A percentile compares a stretch with the other conserved stretches of the same genome.
phyloP scores from a whole-genome alignment of 2,329 filamentous ascomycete species.

The Apiospora koreana region DNA sequence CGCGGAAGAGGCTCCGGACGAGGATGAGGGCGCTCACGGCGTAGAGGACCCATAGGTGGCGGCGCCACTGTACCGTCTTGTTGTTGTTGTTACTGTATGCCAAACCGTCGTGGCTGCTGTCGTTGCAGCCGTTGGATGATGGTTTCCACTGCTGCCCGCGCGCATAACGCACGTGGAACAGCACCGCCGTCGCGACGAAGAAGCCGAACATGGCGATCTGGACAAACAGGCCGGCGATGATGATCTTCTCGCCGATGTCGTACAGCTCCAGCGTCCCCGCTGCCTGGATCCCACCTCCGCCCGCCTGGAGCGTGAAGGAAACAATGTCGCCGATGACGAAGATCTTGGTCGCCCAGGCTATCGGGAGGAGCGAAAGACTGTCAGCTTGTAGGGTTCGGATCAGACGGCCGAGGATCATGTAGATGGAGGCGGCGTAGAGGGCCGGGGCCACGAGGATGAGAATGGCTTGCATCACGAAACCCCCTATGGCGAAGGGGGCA shows the following conservation, averaged over 20 bases:
- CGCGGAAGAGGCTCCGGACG: constrained; percentile 36
- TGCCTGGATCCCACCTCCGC: constrained; percentile 19
- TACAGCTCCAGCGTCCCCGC: constrained; percentile 18
- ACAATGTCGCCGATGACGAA: constrained; percentile 49
- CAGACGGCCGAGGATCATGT: constrained; percentile 34
- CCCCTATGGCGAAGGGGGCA: constrained; percentile 24
- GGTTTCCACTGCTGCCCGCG: not conserved
- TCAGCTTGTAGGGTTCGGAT: constrained; percentile 39
- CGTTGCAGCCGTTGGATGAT: no score
- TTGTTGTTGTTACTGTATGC: not conserved
- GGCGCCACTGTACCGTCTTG: constrained; percentile 26
- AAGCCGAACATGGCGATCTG: constrained; percentile 52
- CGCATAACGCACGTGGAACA: constrained; percentile 38
- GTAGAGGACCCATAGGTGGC: constrained; percentile 16
- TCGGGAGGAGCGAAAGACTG: constrained; percentile 38
- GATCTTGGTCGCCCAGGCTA: constrained; percentile 44
- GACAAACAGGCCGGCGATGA: constrained; percentile 49
- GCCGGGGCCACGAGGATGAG: constrained; percentile 40
- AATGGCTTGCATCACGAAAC: constrained; percentile 36
- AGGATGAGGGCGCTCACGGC: constrained; percentile 30
- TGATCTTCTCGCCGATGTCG: constrained; percentile 42
- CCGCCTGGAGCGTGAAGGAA: constrained; percentile 44
- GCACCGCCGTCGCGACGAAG: constrained; percentile 44
- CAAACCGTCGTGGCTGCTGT: not conserved
- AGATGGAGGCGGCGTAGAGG: constrained; percentile 33